Conservation (phyloP, 208 protist genomes). For the Novymonas esmeraldas region DNA sequence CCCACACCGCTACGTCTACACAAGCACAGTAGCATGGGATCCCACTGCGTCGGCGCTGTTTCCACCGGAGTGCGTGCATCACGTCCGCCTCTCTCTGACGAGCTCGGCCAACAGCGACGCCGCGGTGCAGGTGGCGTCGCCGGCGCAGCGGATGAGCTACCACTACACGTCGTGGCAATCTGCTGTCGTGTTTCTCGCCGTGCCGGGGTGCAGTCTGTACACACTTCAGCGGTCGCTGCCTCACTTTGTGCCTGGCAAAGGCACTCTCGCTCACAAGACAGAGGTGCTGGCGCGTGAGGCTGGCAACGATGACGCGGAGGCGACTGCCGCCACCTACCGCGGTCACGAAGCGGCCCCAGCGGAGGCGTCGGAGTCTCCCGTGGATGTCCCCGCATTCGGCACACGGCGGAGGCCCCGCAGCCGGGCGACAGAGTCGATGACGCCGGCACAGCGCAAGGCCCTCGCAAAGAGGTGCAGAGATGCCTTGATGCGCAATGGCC, state of each 20-base stretch:
- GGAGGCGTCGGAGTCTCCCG: no score
- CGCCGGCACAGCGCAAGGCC: no score
- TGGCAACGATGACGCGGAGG: no score
- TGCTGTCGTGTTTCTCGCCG: not conserved
- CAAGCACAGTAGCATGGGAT: not conserved
- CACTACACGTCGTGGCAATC: constrained; percentile 6
- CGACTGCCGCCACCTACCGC: no score
- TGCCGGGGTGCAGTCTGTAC: constrained; percentile 11
- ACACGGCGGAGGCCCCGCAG: no score
- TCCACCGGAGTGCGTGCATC: not conserved
- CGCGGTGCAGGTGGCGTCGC: not conserved
- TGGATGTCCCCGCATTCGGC: no score
- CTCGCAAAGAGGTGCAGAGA: not conserved
- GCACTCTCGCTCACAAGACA: constrained; percentile 6
- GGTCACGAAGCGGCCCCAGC: no score
- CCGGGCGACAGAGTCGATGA: no score
- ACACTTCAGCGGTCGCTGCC: constrained; percentile 4
- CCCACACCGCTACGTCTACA: constrained; percentile 3
- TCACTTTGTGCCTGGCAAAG: constrained; percentile 1
- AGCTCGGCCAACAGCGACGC: not conserved
- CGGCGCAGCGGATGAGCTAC: constrained; percentile 2
- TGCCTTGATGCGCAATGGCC: not conserved
- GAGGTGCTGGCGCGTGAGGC: no score
- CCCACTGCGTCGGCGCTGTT: constrained; percentile 5
- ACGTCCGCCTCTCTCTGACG: not conserved